Conservation (phyloP, 2,329 filamentous ascomycete genomes). For the Penicillium sp. region DNA sequence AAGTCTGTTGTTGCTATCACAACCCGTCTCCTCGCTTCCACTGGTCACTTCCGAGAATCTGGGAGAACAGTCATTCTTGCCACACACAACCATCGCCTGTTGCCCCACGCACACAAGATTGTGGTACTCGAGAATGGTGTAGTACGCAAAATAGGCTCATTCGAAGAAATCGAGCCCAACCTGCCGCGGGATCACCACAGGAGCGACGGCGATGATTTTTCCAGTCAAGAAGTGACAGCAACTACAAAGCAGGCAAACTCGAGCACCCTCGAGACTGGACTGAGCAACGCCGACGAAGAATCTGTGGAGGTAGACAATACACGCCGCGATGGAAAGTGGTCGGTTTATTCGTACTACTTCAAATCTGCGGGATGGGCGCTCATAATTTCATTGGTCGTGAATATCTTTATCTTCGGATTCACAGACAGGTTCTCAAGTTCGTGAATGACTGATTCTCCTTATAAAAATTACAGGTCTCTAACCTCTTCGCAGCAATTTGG, state of each 20-base stretch:
- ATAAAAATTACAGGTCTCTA: background rate
- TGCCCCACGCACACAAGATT: constrained; percentile 10
- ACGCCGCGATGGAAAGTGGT: constrained; percentile 18
- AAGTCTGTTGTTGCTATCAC: constrained; percentile 47
- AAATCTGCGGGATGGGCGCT: constrained; percentile 7
- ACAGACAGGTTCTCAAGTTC: constrained; percentile 14
- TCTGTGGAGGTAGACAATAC: background rate
- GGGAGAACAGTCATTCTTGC: constrained; percentile 38
- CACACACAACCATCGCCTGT: constrained; percentile 23
- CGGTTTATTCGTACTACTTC: constrained; percentile 21
- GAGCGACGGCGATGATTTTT: background rate
- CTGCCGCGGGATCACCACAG: constrained; percentile 8
- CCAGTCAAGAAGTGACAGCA: background rate
- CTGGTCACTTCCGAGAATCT: constrained; percentile 44
- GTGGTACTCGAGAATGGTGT: constrained; percentile 11
- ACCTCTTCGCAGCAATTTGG: constrained; percentile 42
- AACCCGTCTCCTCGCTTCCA: constrained; percentile 44
- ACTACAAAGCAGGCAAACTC: background rate
- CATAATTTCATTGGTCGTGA: background rate
- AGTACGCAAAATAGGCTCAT: constrained; percentile 7
- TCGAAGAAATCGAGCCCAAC: background rate
- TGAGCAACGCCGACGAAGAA: background rate
- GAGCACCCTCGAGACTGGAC: background rate
- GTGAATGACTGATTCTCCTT: background rate
- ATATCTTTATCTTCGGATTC: constrained; percentile 7